phyloP scores from a whole-genome alignment of 1,284 basidiomycete species.

The Naganishia sp. region DNA sequence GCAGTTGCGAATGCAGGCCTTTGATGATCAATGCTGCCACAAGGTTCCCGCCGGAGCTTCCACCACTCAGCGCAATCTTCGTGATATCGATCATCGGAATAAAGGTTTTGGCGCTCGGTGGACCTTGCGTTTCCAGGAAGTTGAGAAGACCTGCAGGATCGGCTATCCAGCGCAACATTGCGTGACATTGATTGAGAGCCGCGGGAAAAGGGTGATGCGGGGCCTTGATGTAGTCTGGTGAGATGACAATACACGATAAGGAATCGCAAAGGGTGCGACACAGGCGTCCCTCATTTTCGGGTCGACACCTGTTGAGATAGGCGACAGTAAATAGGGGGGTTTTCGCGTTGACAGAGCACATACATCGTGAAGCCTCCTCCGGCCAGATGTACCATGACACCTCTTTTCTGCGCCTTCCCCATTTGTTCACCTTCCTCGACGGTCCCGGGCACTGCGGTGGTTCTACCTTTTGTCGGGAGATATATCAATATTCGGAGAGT shows the following conservation, averaged over 20 bases:
- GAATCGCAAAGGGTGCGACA: slow-evolving; percentile 39
- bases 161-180: slow-evolving; percentile 41
- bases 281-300: slow-evolving; percentile 39
- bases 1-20: slow-evolving; percentile 31
- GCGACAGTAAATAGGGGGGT: background rate
- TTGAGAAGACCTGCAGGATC: slow-evolving; percentile 17
- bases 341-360: too few species aligned
- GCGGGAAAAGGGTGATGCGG: slow-evolving; percentile 41
- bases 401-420: slow-evolving; percentile 31
- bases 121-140: slow-evolving; percentile 32
- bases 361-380: slow-evolving; percentile 44
- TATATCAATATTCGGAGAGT: slow-evolving; percentile 29
- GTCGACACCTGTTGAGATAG: slow-evolving; percentile 36
- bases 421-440: slow-evolving; percentile 14
- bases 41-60: slow-evolving; percentile 41
- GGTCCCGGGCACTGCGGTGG: slow-evolving; percentile 5
- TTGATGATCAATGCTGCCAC: slow-evolving; percentile 38
- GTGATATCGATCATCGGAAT: slow-evolving; percentile 34
- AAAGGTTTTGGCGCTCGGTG: slow-evolving; percentile 29
- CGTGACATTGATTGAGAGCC: slow-evolving; percentile 39
- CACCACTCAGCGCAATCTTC: slow-evolving; percentile 40
- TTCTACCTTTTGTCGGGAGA: slow-evolving; percentile 20
- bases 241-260: slow-evolving; percentile 38
- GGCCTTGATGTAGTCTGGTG: slow-evolving; percentile 42
- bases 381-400: slow-evolving; percentile 39